Evolutionary conservation across 2,329 filamentous ascomycete genomes (phyloP).

Genomic region (Curvularia verruculosa): DNA sequence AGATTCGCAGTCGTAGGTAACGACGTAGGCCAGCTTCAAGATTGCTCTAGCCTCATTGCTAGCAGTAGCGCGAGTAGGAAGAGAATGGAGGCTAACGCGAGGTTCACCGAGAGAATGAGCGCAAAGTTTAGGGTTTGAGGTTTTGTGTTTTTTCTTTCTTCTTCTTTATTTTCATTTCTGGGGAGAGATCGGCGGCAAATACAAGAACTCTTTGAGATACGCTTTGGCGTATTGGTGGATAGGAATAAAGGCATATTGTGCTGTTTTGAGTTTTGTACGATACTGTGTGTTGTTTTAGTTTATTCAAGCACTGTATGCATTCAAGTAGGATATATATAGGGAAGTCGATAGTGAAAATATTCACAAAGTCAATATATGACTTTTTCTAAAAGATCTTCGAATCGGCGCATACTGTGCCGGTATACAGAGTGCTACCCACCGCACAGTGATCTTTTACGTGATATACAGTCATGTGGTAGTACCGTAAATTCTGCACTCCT

Average conservation of each 20-base stretch:
- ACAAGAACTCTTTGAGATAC: too few relatives aligned
- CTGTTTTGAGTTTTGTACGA: background rate
- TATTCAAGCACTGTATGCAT: background rate
- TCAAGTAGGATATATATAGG: background rate
- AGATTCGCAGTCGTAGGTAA: slow-evolving; percentile 32
- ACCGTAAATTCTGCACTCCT: too few relatives aligned
- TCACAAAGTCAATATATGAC: background rate
- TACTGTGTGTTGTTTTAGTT: background rate
- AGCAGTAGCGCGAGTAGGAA: slow-evolving; percentile 1
- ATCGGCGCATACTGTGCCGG: too few relatives aligned
- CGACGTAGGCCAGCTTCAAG: slow-evolving; percentile 24
- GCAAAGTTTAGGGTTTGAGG: background rate
- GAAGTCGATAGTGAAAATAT: background rate
- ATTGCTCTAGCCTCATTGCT: slow-evolving; percentile 31
- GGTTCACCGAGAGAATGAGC: background rate
- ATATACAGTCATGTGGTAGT: too few relatives aligned
- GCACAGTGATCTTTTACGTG: too few relatives aligned
- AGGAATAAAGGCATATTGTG: too few relatives aligned
- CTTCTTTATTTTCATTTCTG: background rate
- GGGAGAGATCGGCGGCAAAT: too few relatives aligned
- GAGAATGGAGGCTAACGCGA: background rate
- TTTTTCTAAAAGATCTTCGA: too few relatives aligned
- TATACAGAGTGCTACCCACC: too few relatives aligned
- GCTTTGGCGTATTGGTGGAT: too few relatives aligned
- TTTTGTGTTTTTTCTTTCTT: background rate